Evolutionary conservation across 169 alveolate species (phyloP).

Genomic region (Miamiensis avidus): DNA sequence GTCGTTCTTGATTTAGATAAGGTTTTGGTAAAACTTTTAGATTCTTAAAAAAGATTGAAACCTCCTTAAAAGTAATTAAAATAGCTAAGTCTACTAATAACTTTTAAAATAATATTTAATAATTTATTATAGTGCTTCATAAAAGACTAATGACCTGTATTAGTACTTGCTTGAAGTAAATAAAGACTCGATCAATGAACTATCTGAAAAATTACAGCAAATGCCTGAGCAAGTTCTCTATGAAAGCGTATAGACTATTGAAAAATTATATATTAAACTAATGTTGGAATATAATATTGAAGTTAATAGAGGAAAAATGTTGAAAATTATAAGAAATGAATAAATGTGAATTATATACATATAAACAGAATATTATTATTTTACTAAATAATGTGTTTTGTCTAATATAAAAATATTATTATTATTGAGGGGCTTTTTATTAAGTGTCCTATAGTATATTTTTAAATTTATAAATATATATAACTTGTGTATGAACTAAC

Average conservation of each 20-base stretch:
- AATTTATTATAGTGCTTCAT: slow-evolving; percentile 2
- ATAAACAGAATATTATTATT: too few species aligned
- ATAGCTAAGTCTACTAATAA: not conserved
- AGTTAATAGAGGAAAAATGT: slow-evolving; percentile 25
- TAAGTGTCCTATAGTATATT: too few species aligned
- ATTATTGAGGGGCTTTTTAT: too few species aligned
- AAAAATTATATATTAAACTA: slow-evolving; percentile 21
- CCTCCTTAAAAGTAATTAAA: slow-evolving; percentile 19
- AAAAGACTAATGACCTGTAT: slow-evolving; percentile 2
- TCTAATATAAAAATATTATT: too few species aligned
- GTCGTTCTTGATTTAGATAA: not conserved
- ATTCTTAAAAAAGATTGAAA: not conserved
- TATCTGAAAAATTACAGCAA: not conserved
- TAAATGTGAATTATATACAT: not conserved
- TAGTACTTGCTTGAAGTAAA: not conserved
- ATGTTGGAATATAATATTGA: slow-evolving; percentile 24
- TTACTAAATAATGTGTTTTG: too few species aligned
- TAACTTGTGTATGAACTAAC: too few species aligned
- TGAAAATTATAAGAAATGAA: not conserved
- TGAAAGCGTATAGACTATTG: slow-evolving; percentile 12
- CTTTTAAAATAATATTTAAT: not conserved
- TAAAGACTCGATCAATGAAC: slow-evolving; percentile 1
- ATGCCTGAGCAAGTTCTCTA: slow-evolving; percentile 5
- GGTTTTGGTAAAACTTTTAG: not conserved
- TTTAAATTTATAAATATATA: too few species aligned